Conservation (phyloP, 176 grass and related monocot genomes). For the Phoenix roebelenii region DNA sequence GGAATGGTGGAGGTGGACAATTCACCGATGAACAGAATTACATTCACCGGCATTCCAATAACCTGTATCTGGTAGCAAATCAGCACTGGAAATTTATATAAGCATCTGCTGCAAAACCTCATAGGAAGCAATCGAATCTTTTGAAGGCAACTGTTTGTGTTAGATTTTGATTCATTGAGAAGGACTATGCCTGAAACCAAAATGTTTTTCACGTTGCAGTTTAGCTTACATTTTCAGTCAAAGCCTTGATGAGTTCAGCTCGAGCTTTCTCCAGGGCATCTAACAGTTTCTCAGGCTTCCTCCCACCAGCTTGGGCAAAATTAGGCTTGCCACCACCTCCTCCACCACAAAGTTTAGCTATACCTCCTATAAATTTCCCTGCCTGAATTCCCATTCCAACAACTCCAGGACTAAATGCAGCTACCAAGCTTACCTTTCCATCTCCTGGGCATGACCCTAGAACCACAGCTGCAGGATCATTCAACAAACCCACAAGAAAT, state of each 20-base stretch:
- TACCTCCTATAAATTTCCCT: constrained; percentile 75
- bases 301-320: constrained; percentile 87
- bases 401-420: constrained; percentile 65
- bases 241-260: constrained; percentile 34
- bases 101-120: too few relatives aligned
- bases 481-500: constrained; percentile 49
- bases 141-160: too few relatives aligned
- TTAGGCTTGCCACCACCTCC: constrained; percentile 88
- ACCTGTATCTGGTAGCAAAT: too few relatives aligned
- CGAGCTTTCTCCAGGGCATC: constrained; percentile 70
- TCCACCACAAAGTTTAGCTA: constrained; percentile 82
- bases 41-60: too few relatives aligned
- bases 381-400: constrained; percentile 70
- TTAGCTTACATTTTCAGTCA: constrained; percentile 40
- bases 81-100: too few relatives aligned
- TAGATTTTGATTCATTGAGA: too few relatives aligned
- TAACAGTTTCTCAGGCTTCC: constrained; percentile 77
- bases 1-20: too few relatives aligned
- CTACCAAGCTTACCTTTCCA: constrained; percentile 84
- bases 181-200: too few relatives aligned
- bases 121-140: too few relatives aligned
- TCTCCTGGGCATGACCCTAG: constrained; percentile 76
- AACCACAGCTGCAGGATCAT: constrained; percentile 77
- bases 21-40: too few relatives aligned
- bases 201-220: background rate